Percentiles rank a stretch among this genome's conserved stretches.
Conservation (phyloP, 2,329 filamentous ascomycete species). For the Nemania sp. region DNA sequence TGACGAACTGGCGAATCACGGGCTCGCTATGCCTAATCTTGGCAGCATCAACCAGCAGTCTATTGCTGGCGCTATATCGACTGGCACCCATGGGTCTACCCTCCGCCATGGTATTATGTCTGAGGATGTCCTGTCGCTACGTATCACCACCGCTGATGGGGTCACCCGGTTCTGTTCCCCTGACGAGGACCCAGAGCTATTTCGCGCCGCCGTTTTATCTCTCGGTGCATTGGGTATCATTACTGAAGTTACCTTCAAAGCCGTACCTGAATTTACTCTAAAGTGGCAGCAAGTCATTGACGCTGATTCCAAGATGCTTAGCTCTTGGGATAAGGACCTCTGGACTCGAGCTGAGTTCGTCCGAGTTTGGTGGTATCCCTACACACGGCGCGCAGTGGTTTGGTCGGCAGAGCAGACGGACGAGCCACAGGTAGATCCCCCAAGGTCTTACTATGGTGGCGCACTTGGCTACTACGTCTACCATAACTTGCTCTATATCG, state of each 20-base stretch:
- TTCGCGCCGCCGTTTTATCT: conserved; percentile 87
- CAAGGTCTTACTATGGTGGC: conserved; percentile 82
- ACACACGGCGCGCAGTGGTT: conserved; percentile 86
- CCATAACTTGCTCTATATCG: conserved; percentile 86
- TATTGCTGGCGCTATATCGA: conserved; percentile 90
- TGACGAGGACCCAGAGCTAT: conserved; percentile 79
- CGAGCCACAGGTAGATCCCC: conserved; percentile 69
- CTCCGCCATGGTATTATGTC: conserved; percentile 86
- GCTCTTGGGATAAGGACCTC: conserved; percentile 76
- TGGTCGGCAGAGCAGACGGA: conserved; percentile 88
- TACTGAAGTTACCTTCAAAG: conserved; percentile 86
- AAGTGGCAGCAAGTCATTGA: conserved; percentile 86
- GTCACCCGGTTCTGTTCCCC: conserved; percentile 77
- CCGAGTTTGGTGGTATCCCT: conserved; percentile 97
- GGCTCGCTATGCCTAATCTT: conserved; percentile 88
- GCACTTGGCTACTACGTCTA: conserved; percentile 88
- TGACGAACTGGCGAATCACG: conserved; percentile 76
- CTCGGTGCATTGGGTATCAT: conserved; percentile 93
- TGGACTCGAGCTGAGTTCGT: conserved; percentile 92
- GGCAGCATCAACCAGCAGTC: conserved; percentile 97
- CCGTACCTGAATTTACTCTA: conserved; percentile 84
- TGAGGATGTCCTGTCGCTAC: conserved; percentile 78
- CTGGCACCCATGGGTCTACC: conserved; percentile 92
- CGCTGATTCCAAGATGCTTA: conserved; percentile 74
- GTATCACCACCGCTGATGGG: conserved; percentile 86